Evolutionary conservation across 495 filamentous ascomycete genomes (phyloP).

Genomic region (Cetradonia linearis): DNA sequence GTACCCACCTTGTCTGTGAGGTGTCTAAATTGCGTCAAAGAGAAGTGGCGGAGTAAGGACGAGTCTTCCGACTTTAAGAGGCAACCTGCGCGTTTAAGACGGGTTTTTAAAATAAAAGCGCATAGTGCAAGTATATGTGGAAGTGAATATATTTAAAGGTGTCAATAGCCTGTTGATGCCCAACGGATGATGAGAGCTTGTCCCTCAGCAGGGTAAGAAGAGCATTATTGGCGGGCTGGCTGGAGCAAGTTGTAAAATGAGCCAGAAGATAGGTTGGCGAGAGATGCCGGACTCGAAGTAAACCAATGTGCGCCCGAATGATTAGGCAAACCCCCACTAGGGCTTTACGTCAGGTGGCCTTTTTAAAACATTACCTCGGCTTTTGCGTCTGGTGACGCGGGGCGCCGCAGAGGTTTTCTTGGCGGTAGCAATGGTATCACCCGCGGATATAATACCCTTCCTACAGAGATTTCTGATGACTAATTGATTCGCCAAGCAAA

Average conservation of each 20-base stretch:
- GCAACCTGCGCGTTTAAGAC: constrained; percentile 10
- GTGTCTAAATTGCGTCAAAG: constrained; percentile 11
- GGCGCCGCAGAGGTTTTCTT: constrained; percentile 6
- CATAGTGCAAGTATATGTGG: constrained; percentile 9
- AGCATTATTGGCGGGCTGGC: constrained; percentile 16
- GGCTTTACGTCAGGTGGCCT: constrained; percentile 12
- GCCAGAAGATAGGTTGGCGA: constrained; percentile 12
- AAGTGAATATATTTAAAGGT: constrained; percentile 10
- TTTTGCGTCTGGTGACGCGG: constrained; percentile 6
- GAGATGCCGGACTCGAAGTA: constrained; percentile 11
- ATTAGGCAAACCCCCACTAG: constrained; percentile 2
- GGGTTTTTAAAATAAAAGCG: constrained; percentile 13
- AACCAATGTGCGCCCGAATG: constrained; percentile 2
- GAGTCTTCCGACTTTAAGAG: constrained; percentile 8
- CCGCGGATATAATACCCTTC: constrained; percentile 8
- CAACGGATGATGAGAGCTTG: constrained; percentile 13
- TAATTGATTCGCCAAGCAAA: constrained; percentile 3
- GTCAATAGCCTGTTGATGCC: constrained; percentile 8
- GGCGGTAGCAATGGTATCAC: constrained; percentile 10
- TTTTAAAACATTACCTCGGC: constrained; percentile 10
- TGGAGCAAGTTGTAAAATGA: constrained; percentile 7
- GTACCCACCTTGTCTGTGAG: constrained; percentile 14
- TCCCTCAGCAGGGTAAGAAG: constrained; percentile 13
- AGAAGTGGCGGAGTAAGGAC: constrained; percentile 11
- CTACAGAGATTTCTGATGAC: constrained; percentile 4